Conservation (phyloP, 495 filamentous ascomycete species). For the Hypoxylon trugodes region DNA sequence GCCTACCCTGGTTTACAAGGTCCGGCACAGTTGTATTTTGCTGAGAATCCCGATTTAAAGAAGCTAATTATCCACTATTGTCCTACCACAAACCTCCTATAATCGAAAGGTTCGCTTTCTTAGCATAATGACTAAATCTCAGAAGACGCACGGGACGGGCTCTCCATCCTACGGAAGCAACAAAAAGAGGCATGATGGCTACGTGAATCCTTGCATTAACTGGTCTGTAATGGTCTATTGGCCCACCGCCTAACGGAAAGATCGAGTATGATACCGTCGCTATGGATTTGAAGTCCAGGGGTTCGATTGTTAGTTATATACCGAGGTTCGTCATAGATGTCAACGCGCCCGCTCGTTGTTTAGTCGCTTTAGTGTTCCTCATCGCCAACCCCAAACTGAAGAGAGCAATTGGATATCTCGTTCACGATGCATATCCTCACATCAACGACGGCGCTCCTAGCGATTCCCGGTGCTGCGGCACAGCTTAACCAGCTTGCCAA, state of each 20-base stretch:
- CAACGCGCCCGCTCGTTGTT: neutral
- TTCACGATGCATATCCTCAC: neutral
- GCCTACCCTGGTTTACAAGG: neutral
- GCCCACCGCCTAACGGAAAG: neutral
- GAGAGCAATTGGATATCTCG: neutral
- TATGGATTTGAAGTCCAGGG: neutral
- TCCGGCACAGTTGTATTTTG: neutral
- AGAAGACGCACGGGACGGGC: neutral
- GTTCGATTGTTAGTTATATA: neutral
- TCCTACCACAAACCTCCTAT: neutral
- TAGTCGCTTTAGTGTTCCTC: too few relatives aligned
- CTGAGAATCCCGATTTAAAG: neutral
- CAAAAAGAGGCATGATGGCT: neutral
- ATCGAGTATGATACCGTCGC: neutral
- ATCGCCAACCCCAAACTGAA: too few relatives aligned
- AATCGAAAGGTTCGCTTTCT: neutral
- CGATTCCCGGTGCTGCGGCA: constrained; percentile 40
- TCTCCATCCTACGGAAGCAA: neutral
- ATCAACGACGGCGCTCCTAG: constrained; percentile 35
- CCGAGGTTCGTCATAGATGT: neutral
- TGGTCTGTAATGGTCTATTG: neutral
- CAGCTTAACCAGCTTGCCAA: constrained; percentile 63
- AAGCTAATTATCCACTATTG: neutral
- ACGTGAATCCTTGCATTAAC: neutral
- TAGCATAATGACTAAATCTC: neutral